Base-by-base conservation (phyloP, 2,329 filamentous ascomycete genomes). In the Alternaria ventricosa region DNA sequence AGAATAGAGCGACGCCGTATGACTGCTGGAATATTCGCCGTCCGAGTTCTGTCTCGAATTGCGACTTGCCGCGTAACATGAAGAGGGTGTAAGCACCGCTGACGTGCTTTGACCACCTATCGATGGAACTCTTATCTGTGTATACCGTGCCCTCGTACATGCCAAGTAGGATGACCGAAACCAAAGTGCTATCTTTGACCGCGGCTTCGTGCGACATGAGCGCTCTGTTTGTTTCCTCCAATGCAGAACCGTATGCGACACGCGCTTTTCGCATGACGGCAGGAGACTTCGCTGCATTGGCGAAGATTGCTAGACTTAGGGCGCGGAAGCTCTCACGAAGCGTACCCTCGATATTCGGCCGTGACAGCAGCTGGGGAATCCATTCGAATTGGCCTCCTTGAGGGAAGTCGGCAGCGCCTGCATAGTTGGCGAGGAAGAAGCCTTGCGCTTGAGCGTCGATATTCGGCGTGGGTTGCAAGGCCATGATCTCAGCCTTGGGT, bases 121-220 rank as follows among this genome's bases (percentile, higher is more conserved):
- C 61, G n/a, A 78, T 55, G 9, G 78, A 77, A 18, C 69, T 59
- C 22, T 70, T 67, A 46, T 65, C 67, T 25, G 72, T 65, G 44
- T 72, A 77, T 8, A 70, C 69, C 22, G 78, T 71, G 53, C 70
- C 75, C 57, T 80, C 78, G 47, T 78, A 79, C 57, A 78, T 63
- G 6, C 77, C 74, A 6, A 80, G 69, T 65, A 77, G 65, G 18
- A 76, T 72, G n/a, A 76, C 73, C 10, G 75, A 68, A 6, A 76
- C 64, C 5, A 77, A 61, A 4, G 75, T 77, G 54, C 68, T 73
- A 33, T 76, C 72, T 63, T 71, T 69, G 8, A 63, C 54, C 8
- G 71, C 72, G 4, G 63, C 66, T 43, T 70, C 47, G 7, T 54
- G 65, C 46, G 53, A 54, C 2, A 64, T 58, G 7, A 78, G 60